phyloP scores from a whole-genome alignment of 805 yeast genomes.

The Hanseniaspora mollemarum region DNA sequence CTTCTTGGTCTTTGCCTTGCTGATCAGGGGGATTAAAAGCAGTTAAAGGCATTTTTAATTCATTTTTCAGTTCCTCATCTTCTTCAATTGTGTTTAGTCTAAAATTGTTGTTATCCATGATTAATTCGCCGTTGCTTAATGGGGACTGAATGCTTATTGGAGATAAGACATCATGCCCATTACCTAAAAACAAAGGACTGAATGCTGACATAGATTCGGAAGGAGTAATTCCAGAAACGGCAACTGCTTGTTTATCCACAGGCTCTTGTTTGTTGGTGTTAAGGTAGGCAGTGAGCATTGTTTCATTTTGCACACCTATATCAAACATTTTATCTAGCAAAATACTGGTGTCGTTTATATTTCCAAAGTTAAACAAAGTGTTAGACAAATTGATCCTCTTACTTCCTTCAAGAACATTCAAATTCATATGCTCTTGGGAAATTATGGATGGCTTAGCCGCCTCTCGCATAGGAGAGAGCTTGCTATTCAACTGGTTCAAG shows the following conservation, averaged over 20 bases:
- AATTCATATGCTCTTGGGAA: background rate
- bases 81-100: background rate
- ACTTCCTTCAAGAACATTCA: background rate
- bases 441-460: no score
- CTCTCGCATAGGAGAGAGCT: no score
- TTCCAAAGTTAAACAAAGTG: constrained; percentile 11
- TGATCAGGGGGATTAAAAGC: background rate
- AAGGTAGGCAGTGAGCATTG: constrained; percentile 10
- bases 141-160: constrained; percentile 3
- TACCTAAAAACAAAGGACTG: background rate
- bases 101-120: constrained; percentile 7
- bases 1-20: background rate
- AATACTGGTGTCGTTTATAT: constrained; percentile 14
- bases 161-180: background rate
- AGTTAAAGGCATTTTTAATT: background rate
- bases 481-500: background rate
- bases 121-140: background rate
- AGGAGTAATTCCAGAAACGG: background rate
- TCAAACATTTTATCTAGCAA: constrained; percentile 16
- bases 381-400: constrained; percentile 16
- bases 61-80: background rate
- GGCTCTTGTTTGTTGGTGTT: constrained; percentile 6
- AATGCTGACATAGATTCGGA: background rate
- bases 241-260: background rate
- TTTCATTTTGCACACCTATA: constrained; percentile 13